Base-by-base conservation (phyloP, 352 stramenopile species). In the Pythium phragmiticola region DNA sequence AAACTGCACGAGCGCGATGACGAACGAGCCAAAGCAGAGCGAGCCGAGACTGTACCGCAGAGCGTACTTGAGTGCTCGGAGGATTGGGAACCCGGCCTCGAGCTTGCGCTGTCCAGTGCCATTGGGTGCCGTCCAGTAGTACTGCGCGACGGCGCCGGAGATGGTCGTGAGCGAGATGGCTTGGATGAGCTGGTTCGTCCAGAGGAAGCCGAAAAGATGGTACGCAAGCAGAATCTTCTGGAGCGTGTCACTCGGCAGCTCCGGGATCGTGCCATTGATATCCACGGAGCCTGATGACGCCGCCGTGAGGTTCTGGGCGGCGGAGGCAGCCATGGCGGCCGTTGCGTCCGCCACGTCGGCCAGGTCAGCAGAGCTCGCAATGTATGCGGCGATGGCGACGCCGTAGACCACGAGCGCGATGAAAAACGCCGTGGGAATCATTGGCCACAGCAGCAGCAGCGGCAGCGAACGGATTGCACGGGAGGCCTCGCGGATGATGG, bases 1-100 rank as follows among this genome's bases (percentile, higher is more conserved):
- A 49, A 98, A 94, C 80, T 99, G 93, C 56, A 99, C 90, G 47
- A 99, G 90, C 8, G 97, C 96, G 71, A 99, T 98, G 52, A 99
- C 83, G 23, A 99, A 89, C 45, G 92, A 96, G 12, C 97, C 97
- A 76, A 98, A 99, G 28, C 95, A 98, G 14, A 97, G 94, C 12
- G 96, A 99, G 33, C 97, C 97, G 53, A 94, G 65, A 69, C 98
- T 96, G 76, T 98, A 99, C 13, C 84, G 80, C 39, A 94, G 52
- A 23, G 76, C 86, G 59, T 89, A 78, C 37, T 70, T 56, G 23
- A 94, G 63, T 0, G 86, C 78, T 19, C 77, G 51, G 63, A 69
- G 17, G 70, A 96, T 85, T 3, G 87, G 86, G 67, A 90, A 87
- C 0, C 66, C 50, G 4, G 80, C 60, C 9, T 88, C 75, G n/a